These are phyloP conservation scores for Brasilioporus rufonigricans DNA, from an alignment of 768 basidiomycete genomes.

Conservation along the genomic window DNA sequence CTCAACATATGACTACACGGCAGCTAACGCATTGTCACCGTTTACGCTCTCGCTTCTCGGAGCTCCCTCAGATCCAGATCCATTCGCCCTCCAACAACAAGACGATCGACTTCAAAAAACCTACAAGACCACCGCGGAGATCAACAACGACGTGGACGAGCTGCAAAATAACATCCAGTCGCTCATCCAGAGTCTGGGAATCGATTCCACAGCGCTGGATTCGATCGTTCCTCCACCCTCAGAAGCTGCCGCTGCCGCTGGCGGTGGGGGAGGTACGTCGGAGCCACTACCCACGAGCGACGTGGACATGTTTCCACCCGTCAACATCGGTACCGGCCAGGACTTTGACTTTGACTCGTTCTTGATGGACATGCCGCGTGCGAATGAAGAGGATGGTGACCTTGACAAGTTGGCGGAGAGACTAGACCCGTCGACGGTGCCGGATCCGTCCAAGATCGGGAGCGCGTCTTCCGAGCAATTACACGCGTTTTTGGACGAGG, in stretches of 20 bases:
- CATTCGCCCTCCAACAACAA: slow-evolving; percentile 36
- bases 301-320: slow-evolving; percentile 20
- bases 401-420: slow-evolving; percentile 35
- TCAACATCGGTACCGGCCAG: slow-evolving; percentile 1
- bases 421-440: slow-evolving; percentile 31
- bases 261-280: slow-evolving; percentile 7
- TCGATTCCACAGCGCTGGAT: slow-evolving; percentile 47
- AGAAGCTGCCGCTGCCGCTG: slow-evolving; percentile 10
- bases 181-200: slow-evolving; percentile 67
- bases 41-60: slow-evolving; percentile 26
- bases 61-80: slow-evolving; percentile 28
- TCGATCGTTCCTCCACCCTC: neutral
- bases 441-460: slow-evolving; percentile 28
- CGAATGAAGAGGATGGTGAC: slow-evolving; percentile 27
- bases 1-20: slow-evolving; percentile 20
- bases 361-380: slow-evolving; percentile 37
- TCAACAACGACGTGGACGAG: slow-evolving; percentile 71
- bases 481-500: slow-evolving; percentile 44
- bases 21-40: slow-evolving; percentile 22
- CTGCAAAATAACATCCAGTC: slow-evolving; percentile 67
- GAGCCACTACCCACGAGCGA: neutral
- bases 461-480: slow-evolving; percentile 36
- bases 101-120: slow-evolving; percentile 48
- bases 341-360: slow-evolving; percentile 42
- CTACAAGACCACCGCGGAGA: slow-evolving; percentile 60